Evolutionary conservation across 345 rosid genomes (phyloP).

Genomic region (Rhizophora apiculata): DNA sequence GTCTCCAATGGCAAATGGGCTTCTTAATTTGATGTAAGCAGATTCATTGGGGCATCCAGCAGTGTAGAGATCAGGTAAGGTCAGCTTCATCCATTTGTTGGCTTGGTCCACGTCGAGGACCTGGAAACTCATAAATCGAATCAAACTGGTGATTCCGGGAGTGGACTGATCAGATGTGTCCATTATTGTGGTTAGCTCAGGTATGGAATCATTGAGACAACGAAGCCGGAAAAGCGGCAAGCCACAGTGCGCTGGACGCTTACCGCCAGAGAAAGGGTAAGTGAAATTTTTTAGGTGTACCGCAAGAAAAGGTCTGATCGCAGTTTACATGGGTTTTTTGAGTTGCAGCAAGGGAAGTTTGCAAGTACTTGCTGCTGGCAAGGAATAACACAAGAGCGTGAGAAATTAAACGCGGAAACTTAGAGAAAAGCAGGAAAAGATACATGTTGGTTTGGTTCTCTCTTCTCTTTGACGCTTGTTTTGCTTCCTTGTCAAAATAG

Average conservation of each 20-base stretch:
- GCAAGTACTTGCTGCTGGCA: neutral
- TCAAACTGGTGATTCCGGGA: neutral
- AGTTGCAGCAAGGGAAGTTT: neutral
- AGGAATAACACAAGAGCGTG: neutral
- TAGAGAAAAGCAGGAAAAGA: neutral
- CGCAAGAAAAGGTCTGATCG: constrained; percentile 36
- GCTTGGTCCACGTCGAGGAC: constrained; percentile 8
- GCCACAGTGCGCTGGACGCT: constrained; percentile 45
- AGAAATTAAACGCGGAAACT: neutral
- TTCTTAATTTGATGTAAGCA: constrained; percentile 17
- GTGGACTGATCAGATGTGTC: neutral
- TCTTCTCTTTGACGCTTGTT: too few species aligned
- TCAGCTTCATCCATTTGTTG: neutral
- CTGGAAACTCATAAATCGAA: constrained; percentile 11
- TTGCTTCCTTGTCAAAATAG: too few species aligned
- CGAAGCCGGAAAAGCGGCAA: constrained; percentile 35
- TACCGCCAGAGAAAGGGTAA: constrained; percentile 50
- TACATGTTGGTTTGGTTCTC: too few species aligned
- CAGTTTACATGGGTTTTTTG: constrained; percentile 8
- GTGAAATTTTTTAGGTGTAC: constrained; percentile 27
- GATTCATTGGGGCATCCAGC: constrained; percentile 22
- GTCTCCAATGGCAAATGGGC: constrained; percentile 3
- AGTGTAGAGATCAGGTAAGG: constrained; percentile 29
- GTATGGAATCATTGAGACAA: constrained; percentile 12
- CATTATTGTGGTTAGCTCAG: constrained; percentile 8